Percentiles rank a stretch among this genome's conserved stretches.
These are phyloP conservation scores for Hypoxylon sp. DNA, from an alignment of 2,329 filamentous ascomycete species.

Conservation along the genomic window DNA sequence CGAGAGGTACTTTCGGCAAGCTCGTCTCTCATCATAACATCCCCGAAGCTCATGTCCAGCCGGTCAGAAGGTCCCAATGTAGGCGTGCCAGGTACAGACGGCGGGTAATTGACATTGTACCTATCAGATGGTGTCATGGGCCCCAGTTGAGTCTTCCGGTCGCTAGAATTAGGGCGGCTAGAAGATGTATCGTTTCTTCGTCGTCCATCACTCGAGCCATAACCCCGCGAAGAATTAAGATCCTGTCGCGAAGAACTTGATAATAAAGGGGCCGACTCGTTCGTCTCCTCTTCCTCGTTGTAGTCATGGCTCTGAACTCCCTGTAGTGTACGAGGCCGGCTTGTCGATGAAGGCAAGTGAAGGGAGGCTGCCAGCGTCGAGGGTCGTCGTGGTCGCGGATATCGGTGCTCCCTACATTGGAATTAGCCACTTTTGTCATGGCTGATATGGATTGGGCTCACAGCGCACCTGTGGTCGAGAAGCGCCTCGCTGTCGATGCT, in stretches of 20 bases:
- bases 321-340: constrained; percentile 39
- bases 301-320: constrained; percentile 52
- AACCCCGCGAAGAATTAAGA: constrained; percentile 50
- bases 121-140: constrained; percentile 56
- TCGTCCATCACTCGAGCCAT: constrained; percentile 59
- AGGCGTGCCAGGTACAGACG: constrained; percentile 74
- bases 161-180: constrained; percentile 64
- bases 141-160: constrained; percentile 55
- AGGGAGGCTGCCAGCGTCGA: constrained; percentile 59
- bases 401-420: constrained; percentile 41
- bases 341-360: constrained; percentile 53
- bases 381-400: constrained; percentile 72
- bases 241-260: constrained; percentile 57
- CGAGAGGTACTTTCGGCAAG: constrained; percentile 56
- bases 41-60: constrained; percentile 71
- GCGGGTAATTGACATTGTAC: constrained; percentile 77
- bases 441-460: background rate
- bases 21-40: constrained; percentile 78
- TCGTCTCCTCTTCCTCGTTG: constrained; percentile 63
- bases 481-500: constrained; percentile 91
- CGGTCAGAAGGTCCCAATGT: constrained; percentile 62
- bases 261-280: constrained; percentile 69
- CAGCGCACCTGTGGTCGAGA: constrained; percentile 77
- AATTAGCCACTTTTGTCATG: constrained; percentile 18
- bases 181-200: constrained; percentile 48